Percentiles rank a stretch among this genome's conserved stretches.
Conservation (phyloP, 1,284 basidiomycete species). For the Trametes polyzona region DNA sequence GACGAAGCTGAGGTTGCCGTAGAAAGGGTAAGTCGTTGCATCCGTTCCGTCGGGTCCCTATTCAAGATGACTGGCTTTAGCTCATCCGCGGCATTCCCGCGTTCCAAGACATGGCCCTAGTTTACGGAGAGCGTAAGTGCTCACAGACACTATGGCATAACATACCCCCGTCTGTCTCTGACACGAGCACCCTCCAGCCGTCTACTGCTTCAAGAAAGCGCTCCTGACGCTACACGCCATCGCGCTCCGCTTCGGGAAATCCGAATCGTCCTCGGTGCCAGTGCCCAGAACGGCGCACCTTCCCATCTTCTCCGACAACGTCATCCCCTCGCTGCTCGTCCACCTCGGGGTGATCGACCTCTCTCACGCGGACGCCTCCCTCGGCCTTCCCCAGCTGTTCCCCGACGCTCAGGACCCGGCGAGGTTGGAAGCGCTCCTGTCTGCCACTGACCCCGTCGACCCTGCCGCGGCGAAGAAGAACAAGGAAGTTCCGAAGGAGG, state of each 20-base stretch:
- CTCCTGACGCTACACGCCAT: slow-evolving; percentile 81
- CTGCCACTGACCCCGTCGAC: slow-evolving; percentile 21
- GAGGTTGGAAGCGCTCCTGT: slow-evolving; percentile 46
- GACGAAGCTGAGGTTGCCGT: slow-evolving; percentile 58
- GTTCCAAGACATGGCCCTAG: slow-evolving; percentile 72
- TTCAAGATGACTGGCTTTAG: slow-evolving; percentile 49
- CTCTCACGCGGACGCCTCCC: slow-evolving; percentile 43
- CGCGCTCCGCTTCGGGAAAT: slow-evolving; percentile 60
- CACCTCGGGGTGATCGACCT: slow-evolving; percentile 78
- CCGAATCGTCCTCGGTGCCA: slow-evolving; percentile 54
- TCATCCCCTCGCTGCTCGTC: slow-evolving; percentile 82
- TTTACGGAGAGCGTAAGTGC: slow-evolving; percentile 64
- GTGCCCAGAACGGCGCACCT: slow-evolving; percentile 60
- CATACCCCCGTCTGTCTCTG: background rate
- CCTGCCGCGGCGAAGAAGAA: slow-evolving; percentile 19
- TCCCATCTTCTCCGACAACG: slow-evolving; percentile 87
- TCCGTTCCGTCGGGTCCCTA: too few relatives aligned
- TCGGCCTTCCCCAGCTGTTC: slow-evolving; percentile 48
- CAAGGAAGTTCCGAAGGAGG: slow-evolving; percentile 51
- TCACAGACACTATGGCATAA: background rate
- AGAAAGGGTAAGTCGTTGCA: slow-evolving; percentile 53
- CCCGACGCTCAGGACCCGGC: slow-evolving; percentile 44
- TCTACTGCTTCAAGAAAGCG: slow-evolving; percentile 90
- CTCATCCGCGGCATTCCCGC: slow-evolving; percentile 75
- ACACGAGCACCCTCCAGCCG: slow-evolving; percentile 46